A percentile compares a stretch with the other conserved stretches of the same genome.
These are phyloP conservation scores for Mytilinidion resinicola DNA, from an alignment of 495 filamentous ascomycete genomes.

Conservation along the genomic window DNA sequence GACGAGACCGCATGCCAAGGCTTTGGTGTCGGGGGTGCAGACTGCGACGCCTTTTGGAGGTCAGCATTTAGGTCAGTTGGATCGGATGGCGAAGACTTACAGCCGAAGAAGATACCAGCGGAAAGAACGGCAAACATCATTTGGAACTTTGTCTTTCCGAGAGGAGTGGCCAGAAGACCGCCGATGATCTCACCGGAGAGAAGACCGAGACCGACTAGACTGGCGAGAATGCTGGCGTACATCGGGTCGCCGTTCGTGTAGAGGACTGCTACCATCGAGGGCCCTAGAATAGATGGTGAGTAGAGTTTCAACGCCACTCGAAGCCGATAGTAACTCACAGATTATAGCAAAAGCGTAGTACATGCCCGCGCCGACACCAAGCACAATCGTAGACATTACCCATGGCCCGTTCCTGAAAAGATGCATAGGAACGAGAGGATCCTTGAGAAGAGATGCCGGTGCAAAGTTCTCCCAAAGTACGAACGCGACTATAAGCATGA, in stretches of 20 bases:
- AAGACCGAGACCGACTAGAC: constrained; percentile 2
- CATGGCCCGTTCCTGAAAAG: constrained; percentile 1
- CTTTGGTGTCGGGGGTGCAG: constrained; percentile 5
- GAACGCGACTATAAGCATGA: constrained; percentile 41
- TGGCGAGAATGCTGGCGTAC: background rate
- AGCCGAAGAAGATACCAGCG: constrained; percentile 9
- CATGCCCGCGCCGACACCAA: constrained; percentile 7
- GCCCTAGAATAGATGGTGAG: background rate
- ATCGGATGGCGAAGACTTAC: background rate
- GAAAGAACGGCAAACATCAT: constrained; percentile 1
- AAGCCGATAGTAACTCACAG: background rate
- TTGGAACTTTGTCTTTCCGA: constrained; percentile 10
- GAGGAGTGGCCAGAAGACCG: background rate
- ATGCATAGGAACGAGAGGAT: background rate
- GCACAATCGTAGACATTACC: background rate
- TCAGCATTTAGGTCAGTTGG: background rate
- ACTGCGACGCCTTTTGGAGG: background rate
- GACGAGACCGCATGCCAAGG: background rate
- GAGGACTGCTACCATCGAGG: constrained; percentile 1
- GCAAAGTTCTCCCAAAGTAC: constrained; percentile 40
- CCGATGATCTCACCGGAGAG: background rate
- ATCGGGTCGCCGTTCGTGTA: constrained; percentile 5
- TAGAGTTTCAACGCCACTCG: too few relatives aligned
- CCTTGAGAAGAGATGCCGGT: constrained; percentile 13
- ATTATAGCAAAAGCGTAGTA: constrained; percentile 14